phyloP scores from a whole-genome alignment of 805 yeast species.

The Ogataea corticis region DNA sequence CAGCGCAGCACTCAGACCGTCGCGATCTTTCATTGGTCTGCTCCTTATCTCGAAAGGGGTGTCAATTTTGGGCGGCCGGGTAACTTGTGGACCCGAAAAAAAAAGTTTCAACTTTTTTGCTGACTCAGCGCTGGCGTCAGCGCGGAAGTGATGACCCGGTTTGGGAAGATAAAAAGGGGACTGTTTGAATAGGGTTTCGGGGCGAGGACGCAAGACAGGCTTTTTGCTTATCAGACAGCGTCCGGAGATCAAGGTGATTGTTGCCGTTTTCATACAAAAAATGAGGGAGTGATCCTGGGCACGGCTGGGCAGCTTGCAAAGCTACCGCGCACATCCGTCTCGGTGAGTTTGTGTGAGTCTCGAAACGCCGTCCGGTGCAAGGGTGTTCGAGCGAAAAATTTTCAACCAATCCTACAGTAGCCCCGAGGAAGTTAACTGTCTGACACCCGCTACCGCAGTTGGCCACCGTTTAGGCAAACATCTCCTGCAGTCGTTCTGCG shows the following conservation, averaged over 20 bases:
- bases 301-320: no score
- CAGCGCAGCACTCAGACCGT: neutral
- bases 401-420: no score
- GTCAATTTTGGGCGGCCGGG: neutral
- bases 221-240: neutral
- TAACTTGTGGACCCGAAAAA: neutral
- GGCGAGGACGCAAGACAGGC: neutral
- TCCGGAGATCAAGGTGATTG: neutral
- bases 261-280: conserved; percentile 2
- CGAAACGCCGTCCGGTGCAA: no score
- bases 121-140: neutral
- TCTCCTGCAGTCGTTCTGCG: no score
- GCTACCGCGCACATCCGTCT: no score
- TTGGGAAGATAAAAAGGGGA: conserved; percentile 1
- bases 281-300: neutral
- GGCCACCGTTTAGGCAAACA: no score
- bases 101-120: no score
- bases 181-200: neutral
- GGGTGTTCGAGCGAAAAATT: no score
- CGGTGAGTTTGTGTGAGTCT: no score
- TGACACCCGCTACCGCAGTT: no score
- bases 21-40: neutral
- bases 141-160: conserved; percentile 5
- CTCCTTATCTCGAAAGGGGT: neutral
- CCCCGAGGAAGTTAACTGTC: no score